Percentiles rank a stretch among this genome's conserved stretches.
Conservation (phyloP, 805 yeast species). For the Lachancea cidri region DNA sequence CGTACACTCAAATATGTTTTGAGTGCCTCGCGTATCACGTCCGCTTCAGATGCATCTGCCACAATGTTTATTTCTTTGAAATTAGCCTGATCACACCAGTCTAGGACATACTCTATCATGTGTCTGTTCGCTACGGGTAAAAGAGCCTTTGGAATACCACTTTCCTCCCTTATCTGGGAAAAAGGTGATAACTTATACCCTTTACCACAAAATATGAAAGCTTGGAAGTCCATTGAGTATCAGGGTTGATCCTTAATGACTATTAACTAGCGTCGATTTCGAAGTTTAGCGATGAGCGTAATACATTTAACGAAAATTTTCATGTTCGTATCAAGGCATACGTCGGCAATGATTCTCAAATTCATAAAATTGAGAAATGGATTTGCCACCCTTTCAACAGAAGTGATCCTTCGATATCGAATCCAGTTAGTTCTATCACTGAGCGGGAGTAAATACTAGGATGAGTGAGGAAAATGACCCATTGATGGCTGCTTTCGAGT, state of each 20-base stretch:
- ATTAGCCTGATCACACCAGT: slow-evolving; percentile 88
- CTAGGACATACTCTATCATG: slow-evolving; percentile 78
- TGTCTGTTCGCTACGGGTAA: slow-evolving; percentile 88
- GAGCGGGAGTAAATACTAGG: not conserved
- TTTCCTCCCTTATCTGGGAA: slow-evolving; percentile 46
- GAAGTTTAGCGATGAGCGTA: not conserved
- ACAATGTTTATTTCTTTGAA: slow-evolving; percentile 68
- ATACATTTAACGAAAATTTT: not conserved
- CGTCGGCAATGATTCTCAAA: not conserved
- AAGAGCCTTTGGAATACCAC: slow-evolving; percentile 76
- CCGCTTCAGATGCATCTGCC: slow-evolving; percentile 43
- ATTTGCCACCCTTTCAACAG: not conserved
- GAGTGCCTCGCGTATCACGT: slow-evolving; percentile 45
- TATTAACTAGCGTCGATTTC: no score
- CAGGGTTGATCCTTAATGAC: no score
- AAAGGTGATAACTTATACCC: slow-evolving; percentile 74
- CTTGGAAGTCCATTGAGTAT: slow-evolving; percentile 81
- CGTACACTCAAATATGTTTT: slow-evolving; percentile 42
- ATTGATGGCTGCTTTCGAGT: slow-evolving; percentile 57
- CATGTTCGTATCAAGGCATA: not conserved
- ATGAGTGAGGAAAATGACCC: slow-evolving; percentile 71
- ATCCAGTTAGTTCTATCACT: not conserved
- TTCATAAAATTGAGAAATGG: not conserved
- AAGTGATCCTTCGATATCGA: not conserved
- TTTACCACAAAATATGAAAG: slow-evolving; percentile 82